Evolutionary conservation across 1,284 basidiomycete genomes (phyloP).

Genomic region (Boletus sp.): DNA sequence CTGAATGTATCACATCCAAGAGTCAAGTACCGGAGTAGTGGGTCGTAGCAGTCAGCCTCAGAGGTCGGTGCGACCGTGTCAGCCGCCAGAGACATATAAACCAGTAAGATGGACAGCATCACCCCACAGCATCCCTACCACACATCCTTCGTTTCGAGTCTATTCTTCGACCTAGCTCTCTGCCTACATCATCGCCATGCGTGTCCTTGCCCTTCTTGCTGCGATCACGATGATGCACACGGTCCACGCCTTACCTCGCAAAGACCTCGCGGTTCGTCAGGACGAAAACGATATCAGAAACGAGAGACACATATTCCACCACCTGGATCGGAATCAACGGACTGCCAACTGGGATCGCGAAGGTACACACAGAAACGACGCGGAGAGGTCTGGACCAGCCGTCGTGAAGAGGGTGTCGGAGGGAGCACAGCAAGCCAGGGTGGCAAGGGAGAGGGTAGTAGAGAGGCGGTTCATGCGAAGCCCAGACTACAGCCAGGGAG

Average conservation of each 20-base stretch:
- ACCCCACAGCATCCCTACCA: slow-evolving; percentile 1
- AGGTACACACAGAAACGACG: neutral
- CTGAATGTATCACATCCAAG: neutral
- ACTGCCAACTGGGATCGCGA: slow-evolving; percentile 21
- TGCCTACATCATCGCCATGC: slow-evolving; percentile 25
- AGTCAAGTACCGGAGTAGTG: too few relatives aligned
- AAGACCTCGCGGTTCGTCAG: slow-evolving; percentile 20
- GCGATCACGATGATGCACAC: slow-evolving; percentile 25
- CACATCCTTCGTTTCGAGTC: slow-evolving; percentile 1
- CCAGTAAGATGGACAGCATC: neutral
- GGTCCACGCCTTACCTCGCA: slow-evolving; percentile 22
- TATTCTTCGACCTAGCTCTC: slow-evolving; percentile 11
- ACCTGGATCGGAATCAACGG: slow-evolving; percentile 31
- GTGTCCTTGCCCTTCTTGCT: slow-evolving; percentile 21
- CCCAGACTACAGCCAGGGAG: slow-evolving; percentile 31
- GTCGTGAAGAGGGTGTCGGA: neutral
- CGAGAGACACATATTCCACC: slow-evolving; percentile 28
- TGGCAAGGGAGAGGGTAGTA: slow-evolving; percentile 1
- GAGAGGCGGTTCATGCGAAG: slow-evolving; percentile 21
- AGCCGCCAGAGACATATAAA: slow-evolving; percentile 28
- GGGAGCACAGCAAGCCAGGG: neutral
- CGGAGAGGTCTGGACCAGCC: neutral
- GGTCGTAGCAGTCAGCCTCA: slow-evolving; percentile 17
- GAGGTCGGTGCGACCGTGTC: slow-evolving; percentile 12
- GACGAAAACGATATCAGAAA: slow-evolving; percentile 20